Base-by-base conservation (phyloP, 2,329 filamentous ascomycete genomes). In the Zymoseptoria passerinii region DNA sequence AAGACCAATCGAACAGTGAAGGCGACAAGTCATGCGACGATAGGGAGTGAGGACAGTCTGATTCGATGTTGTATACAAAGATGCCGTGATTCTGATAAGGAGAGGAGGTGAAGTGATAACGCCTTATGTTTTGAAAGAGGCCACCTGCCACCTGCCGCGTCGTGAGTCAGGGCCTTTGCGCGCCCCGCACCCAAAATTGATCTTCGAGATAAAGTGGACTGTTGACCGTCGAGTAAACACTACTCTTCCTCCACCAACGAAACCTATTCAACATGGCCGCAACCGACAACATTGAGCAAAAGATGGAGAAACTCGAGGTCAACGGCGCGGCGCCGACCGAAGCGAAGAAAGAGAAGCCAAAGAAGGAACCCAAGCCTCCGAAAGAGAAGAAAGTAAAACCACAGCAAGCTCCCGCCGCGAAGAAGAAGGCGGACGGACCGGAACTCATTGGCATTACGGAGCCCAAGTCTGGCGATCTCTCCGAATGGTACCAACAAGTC, bases 401-500 rank as follows among this genome's bases (percentile, higher is more conserved):
- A 48, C 66, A 66, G 59, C 63, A 67, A 61, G 60, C 63, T 40
- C 59, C 58, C 35, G 56, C 63, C 29, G 35, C 35, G 35, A 71
- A 70, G 69, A 72, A 73, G 66, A 72, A 77, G 75, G 80, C 78
- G 52, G 82, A 84, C 50, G 83, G 82, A 52, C 80, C 81, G 55
- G 82, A 81, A 55, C 72, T 95, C 65, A 95, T 94, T 68, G 92
- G 92, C 64, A 96, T 96, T 70, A 94, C 92, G 63, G 85, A 88
- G 61, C 81, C 83, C 63, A 97, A 96, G 77, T 80, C 87, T 53
- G 87, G 89, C 52, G 90, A 97, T 77, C 94, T 99, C 73, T 82
- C 90, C 54, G 85, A 86, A 75, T 99, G 94, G 94, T 99, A 99
- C 77, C 90, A 96, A 77, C 92, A 99, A 77, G 89, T 97, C 61